Conservation (phyloP, 495 filamentous ascomycete species). For the Penicillium goetzii region DNA sequence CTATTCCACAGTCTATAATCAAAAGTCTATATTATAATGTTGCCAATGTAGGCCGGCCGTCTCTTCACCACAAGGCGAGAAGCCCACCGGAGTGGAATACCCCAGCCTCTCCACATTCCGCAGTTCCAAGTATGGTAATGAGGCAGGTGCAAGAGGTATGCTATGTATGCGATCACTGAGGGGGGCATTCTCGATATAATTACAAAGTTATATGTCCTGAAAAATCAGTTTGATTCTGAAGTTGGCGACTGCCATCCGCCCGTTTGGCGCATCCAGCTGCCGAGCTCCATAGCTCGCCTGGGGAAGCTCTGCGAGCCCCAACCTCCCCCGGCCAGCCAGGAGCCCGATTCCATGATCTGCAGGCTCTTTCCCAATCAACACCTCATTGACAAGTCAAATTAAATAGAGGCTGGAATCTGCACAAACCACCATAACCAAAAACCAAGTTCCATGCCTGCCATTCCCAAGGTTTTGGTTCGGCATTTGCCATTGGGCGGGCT, state of each 20-base stretch:
- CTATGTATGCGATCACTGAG: not conserved
- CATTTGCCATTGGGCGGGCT: constrained; percentile 4
- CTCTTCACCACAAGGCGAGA: not conserved
- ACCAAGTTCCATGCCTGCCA: constrained; percentile 7
- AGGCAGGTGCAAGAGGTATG: constrained; percentile 6
- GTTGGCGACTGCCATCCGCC: not conserved
- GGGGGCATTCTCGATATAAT: not conserved
- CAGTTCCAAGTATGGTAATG: constrained; percentile 3
- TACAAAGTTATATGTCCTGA: not conserved
- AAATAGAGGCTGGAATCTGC: not conserved
- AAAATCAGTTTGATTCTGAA: not conserved
- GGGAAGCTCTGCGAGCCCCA: not conserved
- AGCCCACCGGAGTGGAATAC: not conserved
- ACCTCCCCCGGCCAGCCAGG: not conserved
- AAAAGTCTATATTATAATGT: not conserved
- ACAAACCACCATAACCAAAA: not conserved
- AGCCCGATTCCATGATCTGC: not conserved
- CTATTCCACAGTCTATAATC: not conserved
- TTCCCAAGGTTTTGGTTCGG: constrained; percentile 1
- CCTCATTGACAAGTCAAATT: not conserved
- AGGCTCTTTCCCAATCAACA: not conserved
- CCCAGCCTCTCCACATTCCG: constrained; percentile 9
- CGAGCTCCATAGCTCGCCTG: not conserved
- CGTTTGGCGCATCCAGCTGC: not conserved
- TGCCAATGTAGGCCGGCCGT: too few species aligned